A percentile compares a stretch with the other conserved stretches of the same genome.
phyloP scores from a whole-genome alignment of 352 stramenopile species.

The Phytophthora boehmeriae region DNA sequence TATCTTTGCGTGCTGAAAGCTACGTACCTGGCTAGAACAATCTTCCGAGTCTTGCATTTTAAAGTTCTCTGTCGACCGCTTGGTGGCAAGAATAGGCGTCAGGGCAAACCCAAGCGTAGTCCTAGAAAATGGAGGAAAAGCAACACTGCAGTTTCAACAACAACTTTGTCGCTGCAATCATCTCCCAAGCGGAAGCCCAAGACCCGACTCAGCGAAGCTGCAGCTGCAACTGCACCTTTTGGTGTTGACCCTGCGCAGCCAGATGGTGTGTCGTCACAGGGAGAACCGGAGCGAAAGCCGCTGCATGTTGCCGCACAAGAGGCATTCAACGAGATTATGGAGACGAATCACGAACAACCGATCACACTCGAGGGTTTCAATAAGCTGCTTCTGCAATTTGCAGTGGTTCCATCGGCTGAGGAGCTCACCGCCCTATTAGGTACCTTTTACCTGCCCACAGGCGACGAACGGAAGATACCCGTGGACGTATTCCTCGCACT shows the following conservation, averaged over 20 bases:
- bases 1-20: constrained; percentile 62
- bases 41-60: constrained; percentile 53
- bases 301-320: constrained; percentile 22
- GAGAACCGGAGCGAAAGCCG: constrained; percentile 3
- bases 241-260: neutral
- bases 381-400: constrained; percentile 46
- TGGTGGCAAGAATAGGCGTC: neutral
- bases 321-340: constrained; percentile 29
- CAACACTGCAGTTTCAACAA: neutral
- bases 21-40: constrained; percentile 51
- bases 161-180: constrained; percentile 3
- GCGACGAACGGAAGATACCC: constrained; percentile 61
- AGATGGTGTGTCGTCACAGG: neutral
- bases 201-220: constrained; percentile 26
- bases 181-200: constrained; percentile 40
- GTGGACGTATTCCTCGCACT: constrained; percentile 56
- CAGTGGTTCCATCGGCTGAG: constrained; percentile 23
- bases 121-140: constrained; percentile 12
- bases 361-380: constrained; percentile 65
- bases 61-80: constrained; percentile 33
- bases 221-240: constrained; percentile 1
- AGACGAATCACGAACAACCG: constrained; percentile 36
- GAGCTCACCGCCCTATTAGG: constrained; percentile 46
- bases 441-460: constrained; percentile 56
- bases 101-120: constrained; percentile 23